phyloP scores from a whole-genome alignment of 352 stramenopile genomes.

The Globisporangium echinulatum region DNA sequence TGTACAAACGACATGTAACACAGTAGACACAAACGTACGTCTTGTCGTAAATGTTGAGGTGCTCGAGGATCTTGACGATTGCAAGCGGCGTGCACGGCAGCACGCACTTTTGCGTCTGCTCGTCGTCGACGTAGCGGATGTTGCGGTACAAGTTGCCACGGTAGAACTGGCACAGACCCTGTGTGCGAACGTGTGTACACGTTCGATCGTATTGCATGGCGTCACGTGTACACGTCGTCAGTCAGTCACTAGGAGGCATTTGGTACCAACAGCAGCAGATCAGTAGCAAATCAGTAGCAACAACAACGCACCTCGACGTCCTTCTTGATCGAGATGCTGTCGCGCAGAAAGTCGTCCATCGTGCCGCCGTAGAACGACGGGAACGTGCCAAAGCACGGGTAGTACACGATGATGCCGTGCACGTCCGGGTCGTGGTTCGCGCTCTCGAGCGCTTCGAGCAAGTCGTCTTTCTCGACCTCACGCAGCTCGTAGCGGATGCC shows the following conservation, averaged over 20 bases:
- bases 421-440: slow-evolving; percentile 93
- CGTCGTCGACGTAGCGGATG: slow-evolving; percentile 92
- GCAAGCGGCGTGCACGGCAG: slow-evolving; percentile 95
- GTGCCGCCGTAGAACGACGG: slow-evolving; percentile 94
- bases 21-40: slow-evolving; percentile 14
- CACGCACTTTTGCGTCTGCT: slow-evolving; percentile 91
- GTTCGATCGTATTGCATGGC: too few species aligned
- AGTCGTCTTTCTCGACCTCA: slow-evolving; percentile 89
- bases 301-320: slow-evolving; percentile 84
- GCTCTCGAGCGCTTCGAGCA: slow-evolving; percentile 90
- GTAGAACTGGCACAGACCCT: slow-evolving; percentile 93
- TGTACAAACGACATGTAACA: neutral
- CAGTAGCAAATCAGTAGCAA: neutral
- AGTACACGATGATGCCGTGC: slow-evolving; percentile 98
- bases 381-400: slow-evolving; percentile 96
- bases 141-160: slow-evolving; percentile 97
- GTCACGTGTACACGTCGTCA: too few species aligned
- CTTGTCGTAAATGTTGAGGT: slow-evolving; percentile 86
- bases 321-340: slow-evolving; percentile 95
- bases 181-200: neutral
- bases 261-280: neutral
- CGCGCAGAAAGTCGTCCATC: slow-evolving; percentile 97
- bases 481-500: slow-evolving; percentile 95
- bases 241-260: too few species aligned
- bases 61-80: slow-evolving; percentile 94